phyloP scores from a whole-genome alignment of 2,329 filamentous ascomycete genomes.

The Macroventuria anomochaeta region DNA sequence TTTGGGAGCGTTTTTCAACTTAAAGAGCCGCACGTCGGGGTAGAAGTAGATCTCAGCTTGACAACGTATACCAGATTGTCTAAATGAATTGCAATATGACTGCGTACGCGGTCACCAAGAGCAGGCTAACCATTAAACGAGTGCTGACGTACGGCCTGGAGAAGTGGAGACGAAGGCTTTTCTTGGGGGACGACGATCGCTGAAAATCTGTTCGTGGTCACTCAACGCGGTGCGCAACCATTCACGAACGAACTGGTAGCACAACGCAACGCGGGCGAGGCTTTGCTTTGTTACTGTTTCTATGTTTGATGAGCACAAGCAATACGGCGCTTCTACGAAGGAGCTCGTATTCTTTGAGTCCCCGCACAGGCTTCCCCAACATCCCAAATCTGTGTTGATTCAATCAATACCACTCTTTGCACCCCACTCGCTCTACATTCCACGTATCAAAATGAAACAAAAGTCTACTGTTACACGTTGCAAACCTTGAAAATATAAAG shows the following conservation, averaged over 20 bases:
- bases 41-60: too few species aligned
- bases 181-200: conserved; percentile 8
- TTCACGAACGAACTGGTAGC: background rate
- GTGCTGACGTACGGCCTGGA: conserved; percentile 13
- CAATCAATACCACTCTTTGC: too few species aligned
- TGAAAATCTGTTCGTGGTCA: background rate
- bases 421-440: too few species aligned
- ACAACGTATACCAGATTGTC: too few species aligned
- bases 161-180: conserved; percentile 11
- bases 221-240: background rate
- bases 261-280: background rate
- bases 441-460: too few species aligned
- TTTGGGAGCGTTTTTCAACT: too few species aligned
- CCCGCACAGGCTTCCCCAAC: too few species aligned
- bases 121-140: background rate
- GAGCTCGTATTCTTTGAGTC: too few species aligned
- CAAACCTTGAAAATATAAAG: too few species aligned
- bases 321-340: conserved; percentile 2
- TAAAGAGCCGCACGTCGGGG: too few species aligned
- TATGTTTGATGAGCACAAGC: conserved; percentile 12
- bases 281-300: conserved; percentile 5
- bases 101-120: background rate
- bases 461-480: too few species aligned
- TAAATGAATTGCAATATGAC: background rate
- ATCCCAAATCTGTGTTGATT: too few species aligned